A percentile compares a stretch with the other conserved stretches of the same genome.
These are phyloP conservation scores for Trichophyton rubrum DNA, from an alignment of 2,329 filamentous ascomycete species.

Conservation along the genomic window DNA sequence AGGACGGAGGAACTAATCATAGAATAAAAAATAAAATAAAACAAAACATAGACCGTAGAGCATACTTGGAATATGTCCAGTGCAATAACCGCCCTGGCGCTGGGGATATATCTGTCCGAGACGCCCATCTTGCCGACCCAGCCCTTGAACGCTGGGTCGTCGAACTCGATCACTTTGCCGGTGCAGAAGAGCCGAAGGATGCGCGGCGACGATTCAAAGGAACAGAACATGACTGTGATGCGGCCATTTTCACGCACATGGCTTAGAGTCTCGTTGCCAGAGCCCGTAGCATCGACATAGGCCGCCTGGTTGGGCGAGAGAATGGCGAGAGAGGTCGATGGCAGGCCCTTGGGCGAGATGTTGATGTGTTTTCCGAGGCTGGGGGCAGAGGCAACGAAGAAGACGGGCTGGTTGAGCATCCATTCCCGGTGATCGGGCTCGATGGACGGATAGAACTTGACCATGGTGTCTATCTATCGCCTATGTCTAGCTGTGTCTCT, in stretches of 20 bases:
- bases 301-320: conserved; percentile 47
- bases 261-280: conserved; percentile 61
- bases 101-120: conserved; percentile 28
- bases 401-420: conserved; percentile 56
- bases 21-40: background rate
- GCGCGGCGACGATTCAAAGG: conserved; percentile 46
- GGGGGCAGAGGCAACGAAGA: conserved; percentile 64
- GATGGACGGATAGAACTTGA: conserved; percentile 46
- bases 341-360: conserved; percentile 60
- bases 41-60: conserved; percentile 5
- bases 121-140: conserved; percentile 37
- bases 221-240: conserved; percentile 62
- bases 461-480: conserved; percentile 33
- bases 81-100: conserved; percentile 48
- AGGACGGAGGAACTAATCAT: too few species aligned
- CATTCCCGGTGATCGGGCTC: conserved; percentile 46
- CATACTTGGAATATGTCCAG: conserved; percentile 49
- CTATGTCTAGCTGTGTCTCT: background rate
- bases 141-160: conserved; percentile 37
- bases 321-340: conserved; percentile 49
- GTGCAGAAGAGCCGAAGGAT: conserved; percentile 54
- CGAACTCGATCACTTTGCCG: conserved; percentile 48
- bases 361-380: conserved; percentile 59
- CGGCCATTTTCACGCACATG: conserved; percentile 67
- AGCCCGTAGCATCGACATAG: conserved; percentile 64